A percentile compares a stretch with the other conserved stretches of the same genome.
Conservation (phyloP, 768 basidiomycete genomes). For the Floccularia luteovirens region DNA sequence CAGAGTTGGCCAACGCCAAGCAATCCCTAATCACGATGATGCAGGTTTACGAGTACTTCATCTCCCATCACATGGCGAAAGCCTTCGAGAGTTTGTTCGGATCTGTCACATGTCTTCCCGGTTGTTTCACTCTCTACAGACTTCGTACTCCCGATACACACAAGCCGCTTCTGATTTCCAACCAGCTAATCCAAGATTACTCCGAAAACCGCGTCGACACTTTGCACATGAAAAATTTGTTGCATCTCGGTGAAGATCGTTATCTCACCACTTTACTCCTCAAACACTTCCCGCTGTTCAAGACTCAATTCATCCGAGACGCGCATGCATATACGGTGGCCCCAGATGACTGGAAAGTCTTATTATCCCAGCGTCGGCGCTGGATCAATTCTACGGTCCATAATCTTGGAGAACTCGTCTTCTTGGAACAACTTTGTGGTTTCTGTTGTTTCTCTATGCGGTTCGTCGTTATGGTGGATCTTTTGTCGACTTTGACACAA, state of each 20-base stretch:
- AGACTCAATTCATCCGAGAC: slow-evolving; percentile 93
- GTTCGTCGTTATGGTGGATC: slow-evolving; percentile 95
- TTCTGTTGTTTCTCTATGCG: slow-evolving; percentile 99
- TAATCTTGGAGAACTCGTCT: slow-evolving; percentile 89
- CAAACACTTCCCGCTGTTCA: slow-evolving; percentile 91
- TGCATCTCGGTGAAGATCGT: slow-evolving; percentile 98
- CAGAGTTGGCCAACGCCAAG: slow-evolving; percentile 85
- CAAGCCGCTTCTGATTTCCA: slow-evolving; percentile 90
- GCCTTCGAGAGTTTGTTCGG: slow-evolving; percentile 96
- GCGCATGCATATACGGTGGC: slow-evolving; percentile 94
- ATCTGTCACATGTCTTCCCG: slow-evolving; percentile 96
- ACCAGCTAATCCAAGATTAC: slow-evolving; percentile 86
- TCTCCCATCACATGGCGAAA: slow-evolving; percentile 98
- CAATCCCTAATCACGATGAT: slow-evolving; percentile 96
- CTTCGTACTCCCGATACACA: slow-evolving; percentile 91
- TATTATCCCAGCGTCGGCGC: slow-evolving; percentile 93
- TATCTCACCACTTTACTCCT: slow-evolving; percentile 93
- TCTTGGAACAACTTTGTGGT: slow-evolving; percentile 86
- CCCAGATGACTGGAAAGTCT: slow-evolving; percentile 90
- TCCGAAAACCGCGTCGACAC: slow-evolving; percentile 96
- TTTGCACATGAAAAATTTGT: slow-evolving; percentile 95
- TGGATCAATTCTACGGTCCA: slow-evolving; percentile 99
- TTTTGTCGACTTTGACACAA: slow-evolving; percentile 79
- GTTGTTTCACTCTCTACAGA: slow-evolving; percentile 98
- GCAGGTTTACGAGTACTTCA: slow-evolving; percentile 99